These are phyloP conservation scores for Zhuliangozyma blackwelliae DNA, from an alignment of 1,139 yeast genomes.

Conservation along the genomic window DNA sequence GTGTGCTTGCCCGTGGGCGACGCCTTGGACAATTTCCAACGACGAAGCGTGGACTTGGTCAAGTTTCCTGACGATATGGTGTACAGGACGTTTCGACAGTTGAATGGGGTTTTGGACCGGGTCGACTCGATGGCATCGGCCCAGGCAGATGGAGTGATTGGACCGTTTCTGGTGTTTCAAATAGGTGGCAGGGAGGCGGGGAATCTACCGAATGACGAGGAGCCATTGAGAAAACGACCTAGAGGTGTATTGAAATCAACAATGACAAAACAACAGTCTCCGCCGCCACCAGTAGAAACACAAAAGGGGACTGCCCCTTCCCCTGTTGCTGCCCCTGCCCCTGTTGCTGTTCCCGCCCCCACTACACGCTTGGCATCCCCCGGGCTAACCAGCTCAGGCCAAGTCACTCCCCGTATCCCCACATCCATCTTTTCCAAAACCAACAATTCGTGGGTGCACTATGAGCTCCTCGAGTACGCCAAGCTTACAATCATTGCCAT, in stretches of 20 bases:
- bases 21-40: slow-evolving; percentile 24
- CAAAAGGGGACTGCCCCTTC: too few species aligned
- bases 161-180: background rate
- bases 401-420: background rate
- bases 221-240: background rate
- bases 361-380: background rate
- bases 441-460: slow-evolving; percentile 33
- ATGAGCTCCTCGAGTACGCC: slow-evolving; percentile 32
- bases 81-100: slow-evolving; percentile 29
- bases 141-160: too few species aligned
- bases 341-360: background rate
- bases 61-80: slow-evolving; percentile 28
- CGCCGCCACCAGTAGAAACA: too few species aligned
- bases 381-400: background rate
- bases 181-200: background rate
- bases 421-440: slow-evolving; percentile 14
- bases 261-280: too few species aligned
- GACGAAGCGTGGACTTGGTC: slow-evolving; percentile 35
- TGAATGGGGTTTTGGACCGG: slow-evolving; percentile 22
- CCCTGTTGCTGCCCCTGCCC: background rate
- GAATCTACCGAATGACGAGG: slow-evolving; percentile 1
- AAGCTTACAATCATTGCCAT: slow-evolving; percentile 41
- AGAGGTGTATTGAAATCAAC: too few species aligned
- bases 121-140: slow-evolving; percentile 17
- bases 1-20: slow-evolving; percentile 15